Evolutionary conservation across 306 rosid species (phyloP).

Genomic region (Fragaria vesca): DNA sequence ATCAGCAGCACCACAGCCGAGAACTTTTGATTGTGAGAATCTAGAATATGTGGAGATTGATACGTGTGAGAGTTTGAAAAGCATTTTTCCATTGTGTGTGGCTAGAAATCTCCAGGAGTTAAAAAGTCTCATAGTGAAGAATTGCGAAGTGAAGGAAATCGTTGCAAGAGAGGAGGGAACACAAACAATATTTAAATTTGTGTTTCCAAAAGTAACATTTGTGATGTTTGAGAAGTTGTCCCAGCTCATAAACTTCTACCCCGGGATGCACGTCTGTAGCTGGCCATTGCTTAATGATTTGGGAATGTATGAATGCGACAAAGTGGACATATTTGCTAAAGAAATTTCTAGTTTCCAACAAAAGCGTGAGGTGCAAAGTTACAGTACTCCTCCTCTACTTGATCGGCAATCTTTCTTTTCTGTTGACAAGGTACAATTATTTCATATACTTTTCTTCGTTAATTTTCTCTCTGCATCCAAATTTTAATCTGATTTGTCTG

Average conservation of each 20-base stretch:
- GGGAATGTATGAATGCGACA: not conserved
- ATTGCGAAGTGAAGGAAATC: conserved; percentile 26
- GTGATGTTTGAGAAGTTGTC: not conserved
- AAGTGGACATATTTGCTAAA: not conserved
- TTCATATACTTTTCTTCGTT: no score
- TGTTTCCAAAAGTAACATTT: not conserved
- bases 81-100: conserved; percentile 20
- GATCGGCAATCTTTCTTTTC: not conserved
- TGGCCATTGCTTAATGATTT: conserved; percentile 3
- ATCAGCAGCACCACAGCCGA: not conserved
- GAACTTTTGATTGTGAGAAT: conserved; percentile 5
- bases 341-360: no score
- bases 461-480: no score
- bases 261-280: not conserved
- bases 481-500: no score
- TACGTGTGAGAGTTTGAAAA: conserved; percentile 21
- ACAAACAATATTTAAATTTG: conserved; percentile 1
- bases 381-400: no score
- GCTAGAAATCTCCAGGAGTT: conserved; percentile 20
- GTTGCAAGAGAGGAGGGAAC: conserved; percentile 12
- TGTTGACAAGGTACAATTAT: not conserved
- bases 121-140: conserved; percentile 6
- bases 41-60: conserved; percentile 2
- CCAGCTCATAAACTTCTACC: conserved; percentile 22
- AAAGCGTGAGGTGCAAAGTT: no score